A percentile compares a stretch with the other conserved stretches of the same genome.
These are phyloP conservation scores for Trichoderma harzianum DNA, from an alignment of 2,329 filamentous ascomycete species.

Conservation along the genomic window DNA sequence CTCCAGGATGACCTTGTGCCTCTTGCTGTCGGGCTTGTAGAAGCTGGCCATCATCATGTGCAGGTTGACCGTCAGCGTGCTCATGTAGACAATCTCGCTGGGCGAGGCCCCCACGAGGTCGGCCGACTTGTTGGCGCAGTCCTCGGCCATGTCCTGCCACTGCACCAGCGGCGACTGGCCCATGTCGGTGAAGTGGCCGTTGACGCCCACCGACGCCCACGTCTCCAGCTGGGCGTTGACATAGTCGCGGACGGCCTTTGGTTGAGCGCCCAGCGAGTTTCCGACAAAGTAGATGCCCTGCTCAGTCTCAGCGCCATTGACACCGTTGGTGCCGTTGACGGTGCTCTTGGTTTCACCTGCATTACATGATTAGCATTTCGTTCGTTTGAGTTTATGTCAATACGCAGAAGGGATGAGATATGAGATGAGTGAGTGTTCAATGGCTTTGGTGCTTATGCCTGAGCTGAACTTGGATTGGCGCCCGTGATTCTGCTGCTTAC, in stretches of 20 bases:
- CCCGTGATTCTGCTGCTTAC: constrained; percentile 28
- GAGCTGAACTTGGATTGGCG: background rate
- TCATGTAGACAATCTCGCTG: constrained; percentile 82
- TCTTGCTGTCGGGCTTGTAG: constrained; percentile 63
- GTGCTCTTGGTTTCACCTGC: background rate
- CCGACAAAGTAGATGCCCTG: constrained; percentile 75
- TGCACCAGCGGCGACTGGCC: constrained; percentile 64
- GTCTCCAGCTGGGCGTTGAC: constrained; percentile 72
- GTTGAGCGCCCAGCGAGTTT: constrained; percentile 85
- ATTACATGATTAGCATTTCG: background rate
- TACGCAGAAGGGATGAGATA: no score
- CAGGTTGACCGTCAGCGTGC: constrained; percentile 77
- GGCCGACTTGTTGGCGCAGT: constrained; percentile 65
- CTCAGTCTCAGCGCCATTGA: constrained; percentile 27
- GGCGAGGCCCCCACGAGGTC: constrained; percentile 70
- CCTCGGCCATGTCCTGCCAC: constrained; percentile 78
- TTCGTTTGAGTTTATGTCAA: background rate
- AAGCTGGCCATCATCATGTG: constrained; percentile 83
- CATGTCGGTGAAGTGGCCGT: constrained; percentile 73
- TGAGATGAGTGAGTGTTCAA: background rate
- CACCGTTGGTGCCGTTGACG: constrained; percentile 26
- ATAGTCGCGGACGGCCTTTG: constrained; percentile 61
- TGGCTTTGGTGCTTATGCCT: background rate
- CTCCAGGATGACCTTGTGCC: constrained; percentile 82
- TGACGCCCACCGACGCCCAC: constrained; percentile 81